phyloP scores from a whole-genome alignment of 176 grass and related monocot genomes.

The Elaeis guineensis region DNA sequence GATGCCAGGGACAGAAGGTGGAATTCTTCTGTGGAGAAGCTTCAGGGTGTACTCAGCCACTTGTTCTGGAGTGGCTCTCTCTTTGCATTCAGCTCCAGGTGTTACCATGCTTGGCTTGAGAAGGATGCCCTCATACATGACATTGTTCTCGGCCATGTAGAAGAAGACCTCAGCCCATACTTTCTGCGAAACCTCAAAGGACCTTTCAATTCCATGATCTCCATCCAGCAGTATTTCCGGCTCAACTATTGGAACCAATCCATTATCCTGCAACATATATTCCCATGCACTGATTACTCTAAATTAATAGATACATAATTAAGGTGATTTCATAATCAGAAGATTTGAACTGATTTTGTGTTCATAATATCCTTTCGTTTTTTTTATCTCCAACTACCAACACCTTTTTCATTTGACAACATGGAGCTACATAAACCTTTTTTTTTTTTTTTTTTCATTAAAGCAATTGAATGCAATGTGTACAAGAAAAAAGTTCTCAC shows the following conservation, averaged over 20 bases:
- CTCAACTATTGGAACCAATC: slow-evolving; percentile 93
- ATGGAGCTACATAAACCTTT: too few species aligned
- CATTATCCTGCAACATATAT: slow-evolving; percentile 58
- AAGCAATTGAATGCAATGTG: too few species aligned
- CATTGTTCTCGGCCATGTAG: slow-evolving; percentile 89
- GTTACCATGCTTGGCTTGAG: slow-evolving; percentile 99
- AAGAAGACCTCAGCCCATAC: slow-evolving; percentile 89
- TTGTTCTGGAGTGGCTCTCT: slow-evolving; percentile 66
- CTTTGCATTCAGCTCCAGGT: slow-evolving; percentile 76
- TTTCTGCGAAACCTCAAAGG: slow-evolving; percentile 77
- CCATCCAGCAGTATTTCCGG: slow-evolving; percentile 93
- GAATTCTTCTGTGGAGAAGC: slow-evolving; percentile 91
- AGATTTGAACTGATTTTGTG: too few species aligned
- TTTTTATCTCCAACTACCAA: too few species aligned
- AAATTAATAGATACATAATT: too few species aligned
- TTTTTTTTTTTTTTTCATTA: too few species aligned
- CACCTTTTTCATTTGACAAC: too few species aligned
- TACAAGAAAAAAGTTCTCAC: too few species aligned
- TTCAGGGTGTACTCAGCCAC: slow-evolving; percentile 79
- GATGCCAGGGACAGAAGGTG: slow-evolving; percentile 83
- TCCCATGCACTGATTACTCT: background rate
- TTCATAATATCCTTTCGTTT: too few species aligned
- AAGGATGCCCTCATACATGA: slow-evolving; percentile 85
- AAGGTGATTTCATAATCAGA: too few species aligned
- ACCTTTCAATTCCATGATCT: slow-evolving; percentile 75